These are phyloP conservation scores for Colletotrichum kahawae DNA, from an alignment of 2,329 filamentous ascomycete genomes.

Conservation along the genomic window DNA sequence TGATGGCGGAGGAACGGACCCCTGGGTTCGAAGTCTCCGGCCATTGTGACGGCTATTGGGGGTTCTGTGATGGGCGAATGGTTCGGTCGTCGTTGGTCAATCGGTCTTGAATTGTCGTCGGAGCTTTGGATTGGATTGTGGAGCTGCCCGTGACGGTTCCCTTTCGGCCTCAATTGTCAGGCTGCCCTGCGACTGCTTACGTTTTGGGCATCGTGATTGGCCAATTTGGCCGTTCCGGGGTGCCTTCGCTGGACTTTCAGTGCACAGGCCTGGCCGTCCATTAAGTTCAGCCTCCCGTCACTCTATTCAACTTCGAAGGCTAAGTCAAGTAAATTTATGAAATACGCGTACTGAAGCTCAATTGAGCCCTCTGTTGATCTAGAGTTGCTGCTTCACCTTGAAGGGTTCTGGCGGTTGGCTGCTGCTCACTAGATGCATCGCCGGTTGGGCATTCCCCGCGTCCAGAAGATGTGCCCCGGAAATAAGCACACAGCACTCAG, in stretches of 20 bases:
- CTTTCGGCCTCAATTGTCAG: constrained; percentile 7
- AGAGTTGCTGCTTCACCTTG: fast-evolving
- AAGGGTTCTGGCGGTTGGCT: fast-evolving
- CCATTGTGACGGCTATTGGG: constrained; percentile 19
- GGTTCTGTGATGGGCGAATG: constrained; percentile 15
- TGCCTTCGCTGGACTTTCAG: neutral
- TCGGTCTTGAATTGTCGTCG: constrained; percentile 19
- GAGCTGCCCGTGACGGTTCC: constrained; percentile 9
- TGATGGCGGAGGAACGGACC: neutral
- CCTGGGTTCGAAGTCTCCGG: constrained; percentile 22
- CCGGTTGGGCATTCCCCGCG: neutral
- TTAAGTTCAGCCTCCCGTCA: neutral
- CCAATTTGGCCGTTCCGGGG: neutral
- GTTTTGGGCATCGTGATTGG: constrained; percentile 5
- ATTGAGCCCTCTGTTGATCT: fast-evolving
- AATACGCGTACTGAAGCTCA: neutral
- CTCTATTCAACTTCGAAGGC: neutral
- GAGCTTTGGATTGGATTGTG: constrained; percentile 21
- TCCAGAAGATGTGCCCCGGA: fast-evolving
- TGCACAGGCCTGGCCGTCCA: neutral
- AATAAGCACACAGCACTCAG: neutral
- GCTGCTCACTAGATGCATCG: neutral
- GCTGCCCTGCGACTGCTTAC: neutral
- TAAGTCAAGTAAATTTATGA: fast-evolving
- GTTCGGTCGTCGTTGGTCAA: constrained; percentile 15